Conservation (phyloP, 306 rosid species). For the Chamaecrista fasciculata region DNA sequence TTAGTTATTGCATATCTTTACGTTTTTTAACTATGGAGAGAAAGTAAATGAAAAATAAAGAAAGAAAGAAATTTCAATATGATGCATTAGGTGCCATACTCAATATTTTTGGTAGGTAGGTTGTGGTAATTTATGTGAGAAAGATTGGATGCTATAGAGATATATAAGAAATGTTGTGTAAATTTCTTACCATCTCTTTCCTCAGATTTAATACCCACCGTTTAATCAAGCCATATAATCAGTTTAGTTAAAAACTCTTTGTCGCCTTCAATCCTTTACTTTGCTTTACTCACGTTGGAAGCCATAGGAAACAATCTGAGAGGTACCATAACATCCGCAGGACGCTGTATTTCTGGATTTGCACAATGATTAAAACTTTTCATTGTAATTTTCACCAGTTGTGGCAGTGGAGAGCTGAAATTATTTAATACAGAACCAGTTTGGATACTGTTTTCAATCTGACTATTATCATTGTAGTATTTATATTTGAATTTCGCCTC, state of each 20-base stretch:
- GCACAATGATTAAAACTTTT: not conserved
- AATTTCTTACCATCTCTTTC: not conserved
- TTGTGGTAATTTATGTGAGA: not conserved
- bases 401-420: not conserved
- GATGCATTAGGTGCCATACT: no score
- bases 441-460: not conserved
- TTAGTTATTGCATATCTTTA: not conserved
- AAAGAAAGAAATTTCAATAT: no score
- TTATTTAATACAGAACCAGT: not conserved
- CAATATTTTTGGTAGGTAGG: not conserved
- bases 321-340: not conserved
- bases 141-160: not conserved
- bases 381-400: not conserved
- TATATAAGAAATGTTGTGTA: not conserved
- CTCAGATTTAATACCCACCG: not conserved
- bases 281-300: not conserved
- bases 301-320: not conserved
- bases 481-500: no score
- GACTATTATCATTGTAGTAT: not conserved
- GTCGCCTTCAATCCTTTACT: not conserved
- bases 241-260: no score
- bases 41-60: not conserved
- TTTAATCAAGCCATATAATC: not conserved
- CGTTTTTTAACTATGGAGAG: not conserved
- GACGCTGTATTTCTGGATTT: not conserved